Conservation (phyloP, 106 monocot genomes). For the Posidonia australis region DNA sequence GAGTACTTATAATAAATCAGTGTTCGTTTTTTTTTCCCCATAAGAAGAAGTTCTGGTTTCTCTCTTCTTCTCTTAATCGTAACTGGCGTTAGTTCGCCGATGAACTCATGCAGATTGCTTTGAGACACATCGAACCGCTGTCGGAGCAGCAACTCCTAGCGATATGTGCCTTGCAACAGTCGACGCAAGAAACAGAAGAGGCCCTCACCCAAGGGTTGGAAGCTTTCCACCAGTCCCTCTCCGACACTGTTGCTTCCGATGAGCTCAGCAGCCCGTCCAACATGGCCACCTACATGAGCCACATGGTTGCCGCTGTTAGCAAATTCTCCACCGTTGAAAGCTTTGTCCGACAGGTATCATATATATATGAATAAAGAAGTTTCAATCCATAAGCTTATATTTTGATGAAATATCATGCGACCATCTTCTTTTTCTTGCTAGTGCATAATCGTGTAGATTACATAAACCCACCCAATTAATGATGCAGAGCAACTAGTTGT, state of each 20-base stretch:
- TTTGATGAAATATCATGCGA: no score
- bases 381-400: no score
- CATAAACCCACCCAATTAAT: no score
- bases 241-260: slow-evolving; percentile 57
- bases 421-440: no score
- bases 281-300: slow-evolving; percentile 84
- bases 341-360: slow-evolving; percentile 60
- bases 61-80: no score
- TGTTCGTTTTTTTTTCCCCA: no score
- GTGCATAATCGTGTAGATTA: no score
- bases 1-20: no score
- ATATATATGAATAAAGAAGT: no score
- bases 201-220: slow-evolving; percentile 81
- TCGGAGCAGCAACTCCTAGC: slow-evolving; percentile 74
- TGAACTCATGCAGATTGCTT: slow-evolving; percentile 29
- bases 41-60: no score
- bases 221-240: slow-evolving; percentile 56
- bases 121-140: slow-evolving; percentile 58
- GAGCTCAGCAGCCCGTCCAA: slow-evolving; percentile 47
- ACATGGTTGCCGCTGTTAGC: slow-evolving; percentile 76
- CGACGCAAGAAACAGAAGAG: slow-evolving; percentile 68
- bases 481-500: no score
- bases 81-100: no score
- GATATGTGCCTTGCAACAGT: slow-evolving; percentile 53
- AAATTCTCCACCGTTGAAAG: slow-evolving; percentile 72